Percentiles rank a stretch among this genome's conserved stretches.
Evolutionary conservation across 345 rosid species (phyloP).

Genomic region (Geranium rotundifolium): DNA sequence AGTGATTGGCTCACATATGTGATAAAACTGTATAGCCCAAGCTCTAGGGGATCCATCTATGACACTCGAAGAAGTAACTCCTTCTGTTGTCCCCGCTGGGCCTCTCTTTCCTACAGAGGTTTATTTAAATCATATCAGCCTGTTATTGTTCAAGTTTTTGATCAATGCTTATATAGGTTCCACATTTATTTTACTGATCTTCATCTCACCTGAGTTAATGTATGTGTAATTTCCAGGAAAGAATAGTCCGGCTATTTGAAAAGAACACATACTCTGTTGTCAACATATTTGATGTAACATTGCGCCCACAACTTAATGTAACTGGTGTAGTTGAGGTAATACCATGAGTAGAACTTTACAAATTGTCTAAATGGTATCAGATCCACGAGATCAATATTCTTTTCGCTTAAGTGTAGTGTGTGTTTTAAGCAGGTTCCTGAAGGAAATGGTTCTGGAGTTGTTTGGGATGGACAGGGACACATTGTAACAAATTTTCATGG

Average conservation of each 20-base stretch:
- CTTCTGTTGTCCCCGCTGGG: slow-evolving; percentile 62
- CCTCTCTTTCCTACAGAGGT: slow-evolving; percentile 88
- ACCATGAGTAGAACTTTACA: neutral
- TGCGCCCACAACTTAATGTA: slow-evolving; percentile 83
- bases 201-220: neutral
- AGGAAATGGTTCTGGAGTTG: slow-evolving; percentile 99
- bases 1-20: slow-evolving; percentile 4
- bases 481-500: slow-evolving; percentile 95
- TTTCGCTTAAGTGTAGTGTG: neutral
- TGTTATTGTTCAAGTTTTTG: slow-evolving; percentile 1
- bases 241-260: slow-evolving; percentile 76
- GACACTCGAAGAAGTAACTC: slow-evolving; percentile 71
- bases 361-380: neutral
- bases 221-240: slow-evolving; percentile 41
- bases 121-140: slow-evolving; percentile 4
- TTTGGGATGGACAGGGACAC: slow-evolving; percentile 83
- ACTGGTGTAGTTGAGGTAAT: slow-evolving; percentile 90
- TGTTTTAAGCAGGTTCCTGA: slow-evolving; percentile 64
- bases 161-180: neutral
- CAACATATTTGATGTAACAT: slow-evolving; percentile 83
- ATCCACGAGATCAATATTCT: neutral
- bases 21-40: slow-evolving; percentile 39
- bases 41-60: slow-evolving; percentile 83
- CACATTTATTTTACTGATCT: neutral
- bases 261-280: slow-evolving; percentile 79